These are phyloP conservation scores for Sporisorium iseilematis-ciliati DNA, from an alignment of 1,284 basidiomycete genomes.

Conservation along the genomic window DNA sequence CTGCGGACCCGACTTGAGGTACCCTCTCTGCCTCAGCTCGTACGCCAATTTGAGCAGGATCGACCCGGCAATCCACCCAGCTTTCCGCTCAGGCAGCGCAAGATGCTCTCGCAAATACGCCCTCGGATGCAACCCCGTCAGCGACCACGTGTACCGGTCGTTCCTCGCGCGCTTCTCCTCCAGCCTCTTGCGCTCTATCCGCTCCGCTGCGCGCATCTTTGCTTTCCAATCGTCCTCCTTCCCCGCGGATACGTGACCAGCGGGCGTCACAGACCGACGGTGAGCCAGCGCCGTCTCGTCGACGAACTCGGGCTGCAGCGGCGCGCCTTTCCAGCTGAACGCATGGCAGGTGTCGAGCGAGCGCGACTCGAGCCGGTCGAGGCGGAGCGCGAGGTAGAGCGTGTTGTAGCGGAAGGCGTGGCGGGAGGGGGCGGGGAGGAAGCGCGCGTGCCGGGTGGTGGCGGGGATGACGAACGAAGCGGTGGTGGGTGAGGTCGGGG, in stretches of 20 bases:
- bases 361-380: constrained; percentile 75
- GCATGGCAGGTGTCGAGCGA: constrained; percentile 73
- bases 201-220: constrained; percentile 36
- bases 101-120: constrained; percentile 36
- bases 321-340: constrained; percentile 58
- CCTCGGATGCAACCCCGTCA: constrained; percentile 26
- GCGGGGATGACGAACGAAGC: constrained; percentile 49
- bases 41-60: constrained; percentile 56
- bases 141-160: constrained; percentile 21
- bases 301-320: constrained; percentile 31
- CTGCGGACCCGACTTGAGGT: constrained; percentile 44
- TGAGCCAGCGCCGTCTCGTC: constrained; percentile 27
- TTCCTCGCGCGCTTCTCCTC: constrained; percentile 34
- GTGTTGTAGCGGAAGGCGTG: constrained; percentile 79
- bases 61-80: constrained; percentile 41
- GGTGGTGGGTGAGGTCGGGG: constrained; percentile 4
- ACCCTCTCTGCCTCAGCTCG: constrained; percentile 49
- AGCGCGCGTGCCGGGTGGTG: constrained; percentile 73
- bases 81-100: constrained; percentile 1
- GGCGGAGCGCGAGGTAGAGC: constrained; percentile 75
- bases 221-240: constrained; percentile 27
- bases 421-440: constrained; percentile 73
- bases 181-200: constrained; percentile 16
- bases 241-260: background rate
- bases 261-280: constrained; percentile 15